Base-by-base conservation (phyloP, 306 rosid genomes). In the Trifolium dubium region DNA sequence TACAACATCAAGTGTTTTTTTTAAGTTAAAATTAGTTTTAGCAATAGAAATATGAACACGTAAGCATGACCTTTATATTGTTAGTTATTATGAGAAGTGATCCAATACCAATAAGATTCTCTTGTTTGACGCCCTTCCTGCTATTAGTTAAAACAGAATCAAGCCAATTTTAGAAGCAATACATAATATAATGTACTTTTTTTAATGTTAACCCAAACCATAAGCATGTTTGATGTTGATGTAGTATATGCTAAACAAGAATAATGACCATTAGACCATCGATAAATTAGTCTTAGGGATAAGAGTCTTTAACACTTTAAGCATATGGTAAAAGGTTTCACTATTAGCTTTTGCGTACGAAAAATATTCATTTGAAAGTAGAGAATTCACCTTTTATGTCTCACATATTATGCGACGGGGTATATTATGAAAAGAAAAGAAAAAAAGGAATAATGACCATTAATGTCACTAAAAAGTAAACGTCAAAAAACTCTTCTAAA, bases 51-150 rank as follows among this genome's bases (percentile, higher is more conserved):
- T 31, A 31, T 32, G 2, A 37, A 76, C 29, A 63, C 58, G 70
- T 63, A 69, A 62, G 62, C 63, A 64, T 19, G 69, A 83, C 72
- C 69, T 6, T 40, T 65, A 12, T 8, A 46, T 46, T 66, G 64
- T 73, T 75, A 31, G 75, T 63, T 72, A 68, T 72, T 2, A 43
- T 28, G 59, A 72, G 74, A 62, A 68, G 64, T 68, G 66, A 77
- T 37, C 64, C 78, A 62, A 17, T 59, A 62, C 77, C 84, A 62
- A 65, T 43, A 76, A 58, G 81, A 81, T 85, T 32, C 86, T 64
- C 73, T 19, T 17, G 28, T 30, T 37, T 82, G 76, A 80, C 66
- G n/a, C 51, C 46, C 67, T 63, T 37, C 55, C 6, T 60, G 31
- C n/a, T 17, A 35, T 62, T 61, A 1, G 72, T 66, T 84, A 29